phyloP scores from a whole-genome alignment of 2,329 filamentous ascomycete genomes.

The Sporothrix schenckii region DNA sequence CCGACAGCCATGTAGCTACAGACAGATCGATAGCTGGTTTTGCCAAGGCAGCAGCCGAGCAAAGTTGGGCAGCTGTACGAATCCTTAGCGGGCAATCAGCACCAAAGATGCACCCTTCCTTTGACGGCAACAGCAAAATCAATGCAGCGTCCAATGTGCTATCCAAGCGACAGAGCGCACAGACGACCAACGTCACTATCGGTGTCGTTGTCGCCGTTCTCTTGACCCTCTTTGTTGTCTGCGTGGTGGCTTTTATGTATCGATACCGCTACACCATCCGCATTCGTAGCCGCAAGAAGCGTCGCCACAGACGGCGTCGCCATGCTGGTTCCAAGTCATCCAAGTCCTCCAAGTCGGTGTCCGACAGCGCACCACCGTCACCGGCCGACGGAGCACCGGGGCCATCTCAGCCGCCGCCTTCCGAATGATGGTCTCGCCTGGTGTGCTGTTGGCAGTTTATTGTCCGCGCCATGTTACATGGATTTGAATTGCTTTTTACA shows the following conservation, averaged over 20 bases:
- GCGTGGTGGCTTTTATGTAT: conserved; percentile 25
- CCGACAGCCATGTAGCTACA: not conserved
- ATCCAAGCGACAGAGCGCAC: not conserved
- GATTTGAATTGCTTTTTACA: not conserved
- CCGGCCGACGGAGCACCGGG: conserved; percentile 19
- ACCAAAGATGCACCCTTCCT: not conserved
- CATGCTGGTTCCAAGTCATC: conserved; percentile 19
- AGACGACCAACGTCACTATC: conserved; percentile 35
- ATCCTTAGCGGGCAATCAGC: not conserved
- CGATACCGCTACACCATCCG: conserved; percentile 32
- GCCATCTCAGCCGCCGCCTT: conserved; percentile 6
- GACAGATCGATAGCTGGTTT: not conserved
- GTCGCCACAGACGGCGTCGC: conserved; percentile 8
- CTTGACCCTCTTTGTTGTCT: conserved; percentile 26
- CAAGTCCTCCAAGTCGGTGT: conserved; percentile 25
- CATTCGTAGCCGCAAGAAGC: conserved; percentile 12
- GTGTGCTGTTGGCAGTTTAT: no score
- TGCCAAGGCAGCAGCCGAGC: not conserved
- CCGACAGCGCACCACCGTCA: conserved; percentile 30
- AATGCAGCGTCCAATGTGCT: not conserved
- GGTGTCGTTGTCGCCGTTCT: conserved; percentile 33
- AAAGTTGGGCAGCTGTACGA: not conserved
- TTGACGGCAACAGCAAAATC: not conserved
- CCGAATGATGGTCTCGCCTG: not conserved
- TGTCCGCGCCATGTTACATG: no score